These are phyloP conservation scores for Clonostachys solani DNA, from an alignment of 2,329 filamentous ascomycete species.

Conservation along the genomic window DNA sequence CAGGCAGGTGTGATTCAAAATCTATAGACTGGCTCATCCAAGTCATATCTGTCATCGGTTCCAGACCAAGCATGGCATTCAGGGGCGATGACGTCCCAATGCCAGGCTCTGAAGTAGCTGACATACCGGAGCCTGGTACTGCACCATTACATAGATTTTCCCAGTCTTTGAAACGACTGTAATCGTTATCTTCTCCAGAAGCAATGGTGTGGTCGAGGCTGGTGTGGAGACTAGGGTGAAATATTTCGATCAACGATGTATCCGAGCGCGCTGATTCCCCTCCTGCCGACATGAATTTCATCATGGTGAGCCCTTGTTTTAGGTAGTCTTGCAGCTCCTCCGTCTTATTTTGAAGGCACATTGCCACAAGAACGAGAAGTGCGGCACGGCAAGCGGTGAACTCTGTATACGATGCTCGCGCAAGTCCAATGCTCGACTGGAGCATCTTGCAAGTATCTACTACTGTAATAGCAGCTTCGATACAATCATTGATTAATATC, in stretches of 20 bases:
- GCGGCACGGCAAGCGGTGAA: conserved; percentile 52
- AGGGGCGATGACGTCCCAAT: too few relatives aligned
- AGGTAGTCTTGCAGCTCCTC: conserved; percentile 36
- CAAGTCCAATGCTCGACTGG: conserved; percentile 44
- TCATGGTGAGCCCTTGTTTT: conserved; percentile 41
- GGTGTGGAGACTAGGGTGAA: conserved; percentile 38
- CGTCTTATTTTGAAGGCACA: conserved; percentile 21
- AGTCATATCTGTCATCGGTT: too few relatives aligned
- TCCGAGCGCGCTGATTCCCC: conserved; percentile 48
- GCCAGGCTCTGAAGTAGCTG: too few relatives aligned
- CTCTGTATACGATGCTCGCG: conserved; percentile 50
- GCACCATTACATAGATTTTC: conserved; percentile 5
- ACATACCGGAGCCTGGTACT: too few relatives aligned
- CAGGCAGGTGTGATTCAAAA: too few relatives aligned
- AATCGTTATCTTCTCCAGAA: background rate
- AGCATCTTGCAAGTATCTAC: conserved; percentile 45
- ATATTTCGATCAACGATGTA: conserved; percentile 45
- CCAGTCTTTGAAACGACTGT: conserved; percentile 9
- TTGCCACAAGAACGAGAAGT: conserved; percentile 39
- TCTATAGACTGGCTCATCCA: too few relatives aligned
- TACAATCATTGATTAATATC: conserved; percentile 42
- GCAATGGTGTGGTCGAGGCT: conserved; percentile 14
- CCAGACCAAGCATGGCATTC: too few relatives aligned
- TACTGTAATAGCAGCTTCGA: conserved; percentile 45
- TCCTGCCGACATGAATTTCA: conserved; percentile 48